Base-by-base conservation (phyloP, 306 rosid species). In the Carpinus fangiana region DNA sequence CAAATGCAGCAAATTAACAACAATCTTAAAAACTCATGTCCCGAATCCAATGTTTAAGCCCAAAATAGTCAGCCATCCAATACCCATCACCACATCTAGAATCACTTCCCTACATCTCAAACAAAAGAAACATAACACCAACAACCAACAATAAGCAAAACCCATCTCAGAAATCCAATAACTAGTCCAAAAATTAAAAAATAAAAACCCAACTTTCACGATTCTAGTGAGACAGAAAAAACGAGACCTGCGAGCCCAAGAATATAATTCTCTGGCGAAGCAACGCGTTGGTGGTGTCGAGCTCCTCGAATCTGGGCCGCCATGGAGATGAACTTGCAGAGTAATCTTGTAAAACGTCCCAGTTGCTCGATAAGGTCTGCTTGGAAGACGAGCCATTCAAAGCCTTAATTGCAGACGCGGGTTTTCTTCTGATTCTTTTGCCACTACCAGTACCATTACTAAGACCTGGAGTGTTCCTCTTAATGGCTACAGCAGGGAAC, bases 241-340 rank as follows among this genome's bases (percentile, higher is more conserved):
- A 18, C 16, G 16, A 12, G 66, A 92, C 98, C 96, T 91, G 97
- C 81, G 99, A 95, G 54, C 99, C 99, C 86, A 93, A 65, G 73
- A 93, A 95, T 89, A 95, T 65, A 80, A 95, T 95, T 73, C 99
- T 88, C 76, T 95, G 98, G 69, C 98, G 97, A 73, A 93, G 94
- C 84, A 95, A 93, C 98, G 90, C 91, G 69, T 90, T 93, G 62
- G 98, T 86, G 51, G 90, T 90, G 38, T 95, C 99, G 14, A 95
- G 98, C 71, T 95, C 94, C 79, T 93, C 98, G 74, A 95, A 80
- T 75, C 84, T 88, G 70, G 96, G 94, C 70, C 86, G 79, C 88
- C 90, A 70, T 20, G 91, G 87, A 64, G 93, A 50, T 5, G 92
- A 82, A 53, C 81, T 52, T 12, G 84, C 85, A 71, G 88, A 84